These are phyloP conservation scores for Talinum fruticosum DNA, from an alignment of 148 eudicot species.

Conservation along the genomic window DNA sequence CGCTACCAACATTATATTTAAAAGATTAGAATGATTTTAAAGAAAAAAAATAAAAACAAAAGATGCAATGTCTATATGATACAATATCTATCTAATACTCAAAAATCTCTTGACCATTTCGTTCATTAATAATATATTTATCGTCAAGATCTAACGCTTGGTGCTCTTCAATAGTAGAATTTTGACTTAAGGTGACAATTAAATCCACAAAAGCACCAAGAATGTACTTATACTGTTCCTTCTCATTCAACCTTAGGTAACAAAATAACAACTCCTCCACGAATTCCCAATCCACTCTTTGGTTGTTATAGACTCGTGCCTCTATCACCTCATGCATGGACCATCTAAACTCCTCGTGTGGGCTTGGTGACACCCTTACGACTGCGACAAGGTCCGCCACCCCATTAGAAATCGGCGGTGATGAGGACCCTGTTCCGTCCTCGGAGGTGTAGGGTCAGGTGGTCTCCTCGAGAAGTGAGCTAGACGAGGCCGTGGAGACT, in stretches of 20 bases:
- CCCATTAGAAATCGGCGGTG: slow-evolving; percentile 11
- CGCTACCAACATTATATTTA: too few relatives aligned
- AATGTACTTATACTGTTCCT: too few relatives aligned
- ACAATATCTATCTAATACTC: too few relatives aligned
- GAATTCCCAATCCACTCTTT: slow-evolving; percentile 66
- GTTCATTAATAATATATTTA: too few relatives aligned
- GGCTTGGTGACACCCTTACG: slow-evolving; percentile 49
- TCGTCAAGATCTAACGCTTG: too few relatives aligned
- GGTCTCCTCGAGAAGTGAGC: slow-evolving; percentile 34
- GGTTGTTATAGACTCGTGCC: slow-evolving; percentile 34
- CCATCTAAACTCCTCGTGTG: slow-evolving; percentile 52
- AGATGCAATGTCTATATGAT: too few relatives aligned
- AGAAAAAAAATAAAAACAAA: too few relatives aligned
- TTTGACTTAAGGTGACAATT: too few relatives aligned
- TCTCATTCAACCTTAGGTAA: slow-evolving; percentile 51
- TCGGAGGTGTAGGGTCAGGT: background rate
- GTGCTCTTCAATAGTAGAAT: too few relatives aligned
- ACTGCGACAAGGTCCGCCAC: slow-evolving; percentile 50
- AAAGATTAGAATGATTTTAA: too few relatives aligned
- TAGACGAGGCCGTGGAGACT: slow-evolving; percentile 32
- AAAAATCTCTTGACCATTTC: too few relatives aligned
- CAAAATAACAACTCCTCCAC: slow-evolving; percentile 67
- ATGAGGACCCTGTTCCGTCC: background rate
- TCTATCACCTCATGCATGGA: slow-evolving; percentile 69
- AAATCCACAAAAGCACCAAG: too few relatives aligned